Percentiles rank a stretch among this genome's conserved stretches.
Evolutionary conservation across 768 basidiomycete species (phyloP).

Genomic region (Aureoboletus auriporus): DNA sequence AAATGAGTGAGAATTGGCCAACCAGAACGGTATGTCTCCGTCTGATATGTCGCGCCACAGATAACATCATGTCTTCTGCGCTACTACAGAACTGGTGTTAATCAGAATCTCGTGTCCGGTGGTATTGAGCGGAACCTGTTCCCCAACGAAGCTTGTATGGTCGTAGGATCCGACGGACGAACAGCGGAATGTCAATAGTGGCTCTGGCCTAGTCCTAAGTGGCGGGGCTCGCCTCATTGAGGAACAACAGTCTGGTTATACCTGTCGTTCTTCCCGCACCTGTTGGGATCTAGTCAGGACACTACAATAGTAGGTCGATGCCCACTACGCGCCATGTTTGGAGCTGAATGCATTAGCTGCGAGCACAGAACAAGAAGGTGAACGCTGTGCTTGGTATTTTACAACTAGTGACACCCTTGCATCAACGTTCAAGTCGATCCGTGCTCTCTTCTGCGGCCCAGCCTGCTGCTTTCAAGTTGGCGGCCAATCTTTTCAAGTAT

Average conservation of each 20-base stretch:
- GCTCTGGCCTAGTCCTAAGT: constrained; percentile 30
- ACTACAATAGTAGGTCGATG: background rate
- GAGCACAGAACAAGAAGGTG: constrained; percentile 6
- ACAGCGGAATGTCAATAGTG: constrained; percentile 45
- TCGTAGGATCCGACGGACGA: constrained; percentile 41
- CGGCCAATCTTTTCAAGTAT: too few species aligned
- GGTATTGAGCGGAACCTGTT: constrained; percentile 29
- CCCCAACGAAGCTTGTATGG: constrained; percentile 34
- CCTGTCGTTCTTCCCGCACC: constrained; percentile 53
- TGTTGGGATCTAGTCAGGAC: constrained; percentile 11
- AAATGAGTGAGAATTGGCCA: too few species aligned
- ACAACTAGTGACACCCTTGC: background rate
- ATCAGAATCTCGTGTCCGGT: too few species aligned
- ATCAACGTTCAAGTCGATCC: too few species aligned
- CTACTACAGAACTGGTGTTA: too few species aligned
- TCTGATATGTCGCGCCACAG: background rate
- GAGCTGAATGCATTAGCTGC: constrained; percentile 5
- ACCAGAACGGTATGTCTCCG: too few species aligned
- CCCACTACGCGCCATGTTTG: constrained; percentile 23
- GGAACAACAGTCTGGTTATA: constrained; percentile 36
- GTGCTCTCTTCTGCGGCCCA: too few species aligned
- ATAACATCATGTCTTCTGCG: constrained; percentile 30
- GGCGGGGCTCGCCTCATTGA: constrained; percentile 41
- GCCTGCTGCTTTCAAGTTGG: too few species aligned
- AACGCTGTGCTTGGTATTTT: constrained; percentile 16